phyloP scores from a whole-genome alignment of 768 basidiomycete genomes.

The Cystobasidium ongulense region DNA sequence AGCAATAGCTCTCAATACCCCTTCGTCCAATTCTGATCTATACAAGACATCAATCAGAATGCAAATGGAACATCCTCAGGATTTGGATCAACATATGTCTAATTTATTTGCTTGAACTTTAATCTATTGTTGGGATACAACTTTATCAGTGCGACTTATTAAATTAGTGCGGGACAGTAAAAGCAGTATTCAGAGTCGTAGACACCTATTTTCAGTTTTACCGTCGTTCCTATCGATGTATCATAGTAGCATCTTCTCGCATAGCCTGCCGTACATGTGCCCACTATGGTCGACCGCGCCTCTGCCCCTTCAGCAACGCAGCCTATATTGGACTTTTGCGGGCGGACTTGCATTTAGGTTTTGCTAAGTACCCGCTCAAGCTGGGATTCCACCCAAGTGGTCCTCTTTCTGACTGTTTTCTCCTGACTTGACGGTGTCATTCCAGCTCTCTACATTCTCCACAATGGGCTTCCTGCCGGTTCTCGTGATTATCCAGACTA shows the following conservation, averaged over 20 bases:
- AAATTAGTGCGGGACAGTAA: no score
- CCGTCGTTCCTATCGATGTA: background rate
- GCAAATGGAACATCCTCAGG: no score
- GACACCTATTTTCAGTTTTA: background rate
- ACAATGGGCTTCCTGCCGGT: slow-evolving; percentile 36
- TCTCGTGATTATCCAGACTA: slow-evolving; percentile 40
- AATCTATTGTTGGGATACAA: no score
- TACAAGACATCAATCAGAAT: no score
- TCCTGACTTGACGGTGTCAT: slow-evolving; percentile 2
- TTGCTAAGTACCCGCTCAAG: background rate
- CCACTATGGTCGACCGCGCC: no score
- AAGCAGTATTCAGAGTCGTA: background rate
- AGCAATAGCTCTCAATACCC: background rate
- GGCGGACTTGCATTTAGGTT: no score
- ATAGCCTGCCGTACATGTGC: no score
- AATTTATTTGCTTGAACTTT: no score
- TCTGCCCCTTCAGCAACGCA: no score
- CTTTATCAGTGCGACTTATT: no score
- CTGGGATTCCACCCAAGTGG: background rate
- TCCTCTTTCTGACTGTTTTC: background rate
- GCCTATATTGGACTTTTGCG: no score
- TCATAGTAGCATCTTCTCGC: background rate
- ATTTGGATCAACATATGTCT: no score
- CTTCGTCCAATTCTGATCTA: background rate
- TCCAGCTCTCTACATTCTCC: slow-evolving; percentile 37